These are phyloP conservation scores for Fusarium staphyleae DNA, from an alignment of 2,329 filamentous ascomycete species.

Conservation along the genomic window DNA sequence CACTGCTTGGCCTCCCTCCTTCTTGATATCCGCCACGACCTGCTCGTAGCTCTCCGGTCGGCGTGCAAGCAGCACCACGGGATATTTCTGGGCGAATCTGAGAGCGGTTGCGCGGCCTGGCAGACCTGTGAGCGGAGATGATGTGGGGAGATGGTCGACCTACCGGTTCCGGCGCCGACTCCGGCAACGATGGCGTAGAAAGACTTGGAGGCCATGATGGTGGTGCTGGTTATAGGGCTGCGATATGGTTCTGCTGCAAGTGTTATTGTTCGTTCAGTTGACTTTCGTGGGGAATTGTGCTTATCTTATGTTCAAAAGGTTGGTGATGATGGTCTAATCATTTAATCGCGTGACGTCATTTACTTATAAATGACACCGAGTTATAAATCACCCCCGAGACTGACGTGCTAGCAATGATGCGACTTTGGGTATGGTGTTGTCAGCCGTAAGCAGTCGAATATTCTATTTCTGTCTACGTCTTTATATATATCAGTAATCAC, in stretches of 20 bases:
- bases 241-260: background rate
- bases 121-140: conserved; percentile 1
- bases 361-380: conserved; percentile 27
- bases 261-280: too few relatives aligned
- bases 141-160: background rate
- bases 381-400: too few relatives aligned
- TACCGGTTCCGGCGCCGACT: conserved; percentile 72
- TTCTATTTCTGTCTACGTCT: too few relatives aligned
- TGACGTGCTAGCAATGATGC: too few relatives aligned
- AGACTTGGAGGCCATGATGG: conserved; percentile 32
- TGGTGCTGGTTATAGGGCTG: background rate
- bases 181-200: conserved; percentile 75
- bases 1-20: conserved; percentile 70
- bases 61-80: conserved; percentile 78
- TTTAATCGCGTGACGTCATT: conserved; percentile 26
- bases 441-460: too few relatives aligned
- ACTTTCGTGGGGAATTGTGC: background rate
- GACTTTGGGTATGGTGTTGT: too few relatives aligned
- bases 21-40: conserved; percentile 74
- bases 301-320: background rate
- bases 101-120: conserved; percentile 58
- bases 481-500: too few relatives aligned
- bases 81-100: conserved; percentile 69
- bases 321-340: conserved; percentile 7
- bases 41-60: conserved; percentile 68